Evolutionary conservation across 768 basidiomycete species (phyloP), one percentile per base, ranked within the genome.

Genomic region (Rhizopogon roseolus): DNA sequence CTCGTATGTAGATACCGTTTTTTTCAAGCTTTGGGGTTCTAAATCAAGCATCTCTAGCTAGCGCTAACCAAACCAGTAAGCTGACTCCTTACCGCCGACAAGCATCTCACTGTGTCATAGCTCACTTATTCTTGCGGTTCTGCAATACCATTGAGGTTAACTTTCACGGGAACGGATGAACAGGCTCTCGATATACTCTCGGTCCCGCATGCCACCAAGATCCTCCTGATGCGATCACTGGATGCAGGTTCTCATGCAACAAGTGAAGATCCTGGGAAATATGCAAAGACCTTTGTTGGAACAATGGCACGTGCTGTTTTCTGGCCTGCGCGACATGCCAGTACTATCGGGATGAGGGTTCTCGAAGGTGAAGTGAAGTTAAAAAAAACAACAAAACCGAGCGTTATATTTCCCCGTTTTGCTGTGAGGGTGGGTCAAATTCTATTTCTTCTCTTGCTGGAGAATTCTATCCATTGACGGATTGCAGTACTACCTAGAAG

Each of bases 151-250:
- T 63, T 85, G 7, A 63, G 68, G 39, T 54, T 84, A n/a, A 78
- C 76, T 3, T 57, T 84, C 34, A 68, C 60, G 25, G 70, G 77
- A 22, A 56, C 63, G 2, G 78, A 83, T 61, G 59, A 69, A 10
- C 76, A 78, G n/a, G 78, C 77, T 0, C 71, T 84, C 10, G 81
- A 83, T 55, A 59, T 81, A 5, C 70, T 84, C 8, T 68, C 78
- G 11, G 66, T 59, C 19, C 72, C 77, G 0, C 63, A 64, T 8
- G 71, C 75, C 2, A 64, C 79, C 10, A 65, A 65, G 19, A 34
- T 85, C 38, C 67, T 73, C 37, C 68, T 85, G 9, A 62, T 74
- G 4, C 75, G 82, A 32, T 71, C 76, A 4, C 66, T 82, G 51
- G 72, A 73, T 2, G 74, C 79, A 9, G 81, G 82, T 4, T 68